Base-by-base conservation (phyloP, 2,329 filamentous ascomycete species). In the Xylariales sp. region DNA sequence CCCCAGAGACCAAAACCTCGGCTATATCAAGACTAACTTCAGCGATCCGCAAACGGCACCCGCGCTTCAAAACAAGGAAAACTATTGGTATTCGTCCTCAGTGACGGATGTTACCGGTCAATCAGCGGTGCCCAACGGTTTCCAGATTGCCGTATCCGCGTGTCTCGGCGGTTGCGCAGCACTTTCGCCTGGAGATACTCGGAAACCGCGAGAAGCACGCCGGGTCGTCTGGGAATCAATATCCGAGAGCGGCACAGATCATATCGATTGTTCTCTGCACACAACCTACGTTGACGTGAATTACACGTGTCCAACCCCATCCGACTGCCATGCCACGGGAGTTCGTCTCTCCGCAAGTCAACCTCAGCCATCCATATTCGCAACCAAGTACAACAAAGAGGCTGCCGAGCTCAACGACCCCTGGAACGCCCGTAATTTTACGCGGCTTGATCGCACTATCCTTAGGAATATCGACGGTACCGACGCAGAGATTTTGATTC, bases 211-310 rank as follows among this genome's bases (percentile, higher is more conserved):
- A 23, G 23, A 23, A 23, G 45, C 45, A 7, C 4, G 45, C 18
- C 18, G 45, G n/a, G 6, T 48, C 7, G 23, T 48, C 9, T 48
- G 45, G 45, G 45, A 48, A 18, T 48, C 45, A 1, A 23, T 8
- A 8, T 18, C 45, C n/a, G 45, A 48, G 8, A 18, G 23, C 16
- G 16, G 7, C 5, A 18, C 23, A 23, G 12, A 16, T 6, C 45
- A 48, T 48, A 18, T 9, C 16, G 45, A 48, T 16, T 48, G 45
- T 18, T 18, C 18, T 18, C 45, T 48, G 16, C 45, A 48, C 45
- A 48, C 45, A 48, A 48, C 45, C 16, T 48, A 48, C 23, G 45
- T 16, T 18, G 45, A 48, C 45, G 45, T 48, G 16, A 48, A 48
- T 18, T 48, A 48, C 23, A 48, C 45, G 18, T 48, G 45, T 48